A percentile compares a stretch with the other conserved stretches of the same genome.
Conservation (phyloP, 148 eudicot species). For the Dianthus caryophyllus region DNA sequence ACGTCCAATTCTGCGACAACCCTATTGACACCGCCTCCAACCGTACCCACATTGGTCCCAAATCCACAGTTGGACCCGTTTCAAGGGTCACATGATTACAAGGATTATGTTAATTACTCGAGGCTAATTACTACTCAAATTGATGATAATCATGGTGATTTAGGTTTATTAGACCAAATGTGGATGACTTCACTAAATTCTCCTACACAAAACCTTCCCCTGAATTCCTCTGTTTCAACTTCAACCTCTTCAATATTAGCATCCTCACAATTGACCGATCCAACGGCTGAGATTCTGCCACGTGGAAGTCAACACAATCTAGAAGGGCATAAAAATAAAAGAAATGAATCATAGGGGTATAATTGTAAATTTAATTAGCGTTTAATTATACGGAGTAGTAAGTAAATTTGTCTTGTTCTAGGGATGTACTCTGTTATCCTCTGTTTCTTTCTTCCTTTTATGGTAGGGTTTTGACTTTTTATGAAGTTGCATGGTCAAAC, state of each 20-base stretch:
- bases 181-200: conserved; percentile 21
- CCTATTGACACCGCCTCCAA: conserved; percentile 3
- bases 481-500: conserved; percentile 19
- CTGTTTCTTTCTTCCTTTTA: conserved; percentile 12
- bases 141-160: conserved; percentile 12
- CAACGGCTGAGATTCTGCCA: conserved; percentile 11
- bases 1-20: conserved; percentile 12
- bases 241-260: conserved; percentile 8
- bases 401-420: not conserved
- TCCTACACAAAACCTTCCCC: conserved; percentile 12
- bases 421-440: conserved; percentile 20
- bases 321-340: not conserved
- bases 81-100: conserved; percentile 16
- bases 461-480: conserved; percentile 15
- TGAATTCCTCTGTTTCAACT: conserved; percentile 22
- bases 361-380: not conserved
- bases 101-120: conserved; percentile 30
- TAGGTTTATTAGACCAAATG: conserved; percentile 23
- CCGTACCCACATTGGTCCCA: not conserved
- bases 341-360: conserved; percentile 21
- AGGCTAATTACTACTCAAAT: conserved; percentile 20
- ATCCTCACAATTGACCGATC: not conserved
- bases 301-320: conserved; percentile 24
- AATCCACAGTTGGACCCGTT: conserved; percentile 16
- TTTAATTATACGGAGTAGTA: not conserved